phyloP scores from a whole-genome alignment of 2,329 filamentous ascomycete species.

The Penicillium sp. region DNA sequence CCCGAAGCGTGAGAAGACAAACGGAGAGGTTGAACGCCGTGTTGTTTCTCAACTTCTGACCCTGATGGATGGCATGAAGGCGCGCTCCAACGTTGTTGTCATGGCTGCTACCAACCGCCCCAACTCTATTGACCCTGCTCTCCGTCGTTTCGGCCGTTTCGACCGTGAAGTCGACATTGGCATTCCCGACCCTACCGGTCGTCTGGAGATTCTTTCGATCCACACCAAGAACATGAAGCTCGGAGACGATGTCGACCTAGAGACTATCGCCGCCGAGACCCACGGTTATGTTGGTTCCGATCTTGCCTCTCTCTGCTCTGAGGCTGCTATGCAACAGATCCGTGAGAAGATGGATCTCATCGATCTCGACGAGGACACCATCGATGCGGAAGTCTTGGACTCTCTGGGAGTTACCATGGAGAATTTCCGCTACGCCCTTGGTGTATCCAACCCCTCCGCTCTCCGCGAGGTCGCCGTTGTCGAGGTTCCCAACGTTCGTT shows the following conservation, averaged over 20 bases:
- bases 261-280: conserved; percentile 95
- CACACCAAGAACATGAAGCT: conserved; percentile 99
- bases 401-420: conserved; percentile 99
- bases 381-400: conserved; percentile 97
- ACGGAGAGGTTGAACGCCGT: conserved; percentile 97
- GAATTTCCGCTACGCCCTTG: conserved; percentile 98
- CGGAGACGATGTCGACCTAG: conserved; percentile 92
- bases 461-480: conserved; percentile 98
- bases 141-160: conserved; percentile 97
- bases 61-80: conserved; percentile 99
- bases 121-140: conserved; percentile 97
- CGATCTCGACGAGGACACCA: conserved; percentile 97
- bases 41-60: conserved; percentile 96
- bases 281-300: conserved; percentile 99
- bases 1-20: conserved; percentile 99
- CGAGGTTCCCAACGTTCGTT: conserved; percentile 98
- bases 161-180: conserved; percentile 99
- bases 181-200: conserved; percentile 95
- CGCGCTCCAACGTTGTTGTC: conserved; percentile 95
- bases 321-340: conserved; percentile 99
- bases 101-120: conserved; percentile 99
- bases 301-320: conserved; percentile 96
- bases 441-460: conserved; percentile 97
- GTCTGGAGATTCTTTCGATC: conserved; percentile 98
- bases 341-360: conserved; percentile 99